Percentiles rank a stretch among this genome's conserved stretches.
Conservation (phyloP, 768 basidiomycete genomes). For the Lyophyllum atratum region DNA sequence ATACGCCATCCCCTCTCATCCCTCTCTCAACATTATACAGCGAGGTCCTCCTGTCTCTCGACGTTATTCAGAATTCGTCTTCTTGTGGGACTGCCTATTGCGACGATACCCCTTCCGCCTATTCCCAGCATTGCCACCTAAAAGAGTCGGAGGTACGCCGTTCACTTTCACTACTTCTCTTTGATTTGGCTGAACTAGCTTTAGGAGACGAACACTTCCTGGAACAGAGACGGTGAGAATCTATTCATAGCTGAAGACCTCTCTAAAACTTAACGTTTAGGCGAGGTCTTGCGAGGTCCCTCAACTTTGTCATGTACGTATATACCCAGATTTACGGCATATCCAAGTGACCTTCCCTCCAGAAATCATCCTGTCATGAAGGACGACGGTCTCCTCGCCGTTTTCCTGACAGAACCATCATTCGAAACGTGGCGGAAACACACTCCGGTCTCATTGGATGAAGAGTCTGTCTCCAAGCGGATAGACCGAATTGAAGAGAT, state of each 20-base stretch:
- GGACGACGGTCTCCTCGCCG: conserved; percentile 80
- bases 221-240: conserved; percentile 76
- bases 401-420: conserved; percentile 81
- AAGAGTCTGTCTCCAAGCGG: conserved; percentile 81
- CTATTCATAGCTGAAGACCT: neutral
- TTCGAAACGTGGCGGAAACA: conserved; percentile 90
- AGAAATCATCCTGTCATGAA: conserved; percentile 92
- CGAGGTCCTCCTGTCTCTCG: conserved; percentile 71
- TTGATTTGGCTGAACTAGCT: conserved; percentile 6
- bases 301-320: conserved; percentile 75
- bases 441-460: conserved; percentile 74
- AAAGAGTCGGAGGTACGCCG: conserved; percentile 82
- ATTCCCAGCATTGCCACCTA: conserved; percentile 85
- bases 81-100: conserved; percentile 83
- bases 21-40: conserved; percentile 32
- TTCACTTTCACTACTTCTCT: conserved; percentile 7
- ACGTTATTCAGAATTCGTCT: conserved; percentile 92
- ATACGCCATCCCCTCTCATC: neutral
- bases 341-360: neutral
- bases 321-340: neutral
- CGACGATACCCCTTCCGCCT: conserved; percentile 94
- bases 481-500: conserved; percentile 86
- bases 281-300: conserved; percentile 76
- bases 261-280: conserved; percentile 37
- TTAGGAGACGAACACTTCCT: conserved; percentile 87